Percentiles rank a stretch among this genome's conserved stretches.
Evolutionary conservation across 192 early-diverging fungal species (phyloP).

Genomic region (Backusella luteola): DNA sequence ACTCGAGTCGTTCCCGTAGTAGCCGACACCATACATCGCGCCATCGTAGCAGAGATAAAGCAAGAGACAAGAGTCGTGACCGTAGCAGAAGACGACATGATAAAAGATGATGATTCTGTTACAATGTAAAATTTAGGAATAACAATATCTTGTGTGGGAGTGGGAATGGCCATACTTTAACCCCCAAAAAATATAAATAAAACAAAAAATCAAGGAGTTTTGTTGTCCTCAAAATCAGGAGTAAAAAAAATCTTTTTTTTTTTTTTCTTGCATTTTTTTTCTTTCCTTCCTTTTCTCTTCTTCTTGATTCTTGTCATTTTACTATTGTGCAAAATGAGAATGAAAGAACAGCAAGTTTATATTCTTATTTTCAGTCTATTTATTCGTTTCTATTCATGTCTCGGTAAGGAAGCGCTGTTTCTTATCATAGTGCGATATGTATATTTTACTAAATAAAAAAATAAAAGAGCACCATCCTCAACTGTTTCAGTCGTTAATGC

Average conservation of each 20-base stretch:
- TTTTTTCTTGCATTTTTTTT: neutral
- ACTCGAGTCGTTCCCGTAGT: slow-evolving; percentile 21
- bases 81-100: slow-evolving; percentile 15
- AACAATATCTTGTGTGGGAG: too few species aligned
- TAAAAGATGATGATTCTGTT: neutral
- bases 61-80: slow-evolving; percentile 27
- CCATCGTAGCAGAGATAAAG: slow-evolving; percentile 38
- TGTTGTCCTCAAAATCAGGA: neutral
- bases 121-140: too few species aligned
- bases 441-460: neutral
- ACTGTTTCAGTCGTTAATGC: slow-evolving; percentile 11
- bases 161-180: too few species aligned
- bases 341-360: neutral
- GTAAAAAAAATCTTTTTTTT: neutral
- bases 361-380: neutral
- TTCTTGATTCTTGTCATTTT: neutral
- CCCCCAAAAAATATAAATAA: neutral
- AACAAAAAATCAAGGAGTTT: neutral
- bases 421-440: too few species aligned
- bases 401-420: neutral
- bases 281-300: neutral
- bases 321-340: neutral
- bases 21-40: slow-evolving; percentile 17
- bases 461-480: neutral
- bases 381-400: neutral